These are phyloP conservation scores for Saururus chinensis DNA, from an alignment of 164 flowering plant genomes.

Conservation along the genomic window DNA sequence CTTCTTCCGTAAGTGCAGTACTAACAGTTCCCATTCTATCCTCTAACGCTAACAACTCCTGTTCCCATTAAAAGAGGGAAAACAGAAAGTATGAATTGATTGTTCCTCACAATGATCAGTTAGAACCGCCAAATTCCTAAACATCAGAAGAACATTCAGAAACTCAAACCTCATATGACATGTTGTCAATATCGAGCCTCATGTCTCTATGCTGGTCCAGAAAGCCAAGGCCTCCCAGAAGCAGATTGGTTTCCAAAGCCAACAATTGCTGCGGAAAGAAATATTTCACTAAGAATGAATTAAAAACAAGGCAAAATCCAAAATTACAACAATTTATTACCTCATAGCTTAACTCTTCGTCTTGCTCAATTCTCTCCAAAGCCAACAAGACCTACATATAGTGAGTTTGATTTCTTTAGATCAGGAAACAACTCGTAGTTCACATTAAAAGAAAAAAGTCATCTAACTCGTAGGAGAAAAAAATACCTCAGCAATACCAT, in stretches of 20 bases:
- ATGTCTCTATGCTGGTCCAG: constrained; percentile 90
- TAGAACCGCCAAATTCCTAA: background rate
- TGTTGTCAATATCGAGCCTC: constrained; percentile 95
- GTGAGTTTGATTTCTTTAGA: background rate
- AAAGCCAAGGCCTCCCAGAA: constrained; percentile 54
- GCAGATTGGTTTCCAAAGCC: constrained; percentile 61
- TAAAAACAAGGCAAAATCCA: background rate
- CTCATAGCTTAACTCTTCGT: constrained; percentile 78
- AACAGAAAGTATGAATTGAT: background rate
- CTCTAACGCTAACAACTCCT: constrained; percentile 89
- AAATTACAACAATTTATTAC: constrained; percentile 26
- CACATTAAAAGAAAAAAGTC: background rate
- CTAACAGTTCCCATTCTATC: constrained; percentile 94
- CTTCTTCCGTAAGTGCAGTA: constrained; percentile 81
- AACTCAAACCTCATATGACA: constrained; percentile 91
- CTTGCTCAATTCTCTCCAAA: constrained; percentile 82
- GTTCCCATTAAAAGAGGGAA: constrained; percentile 1
- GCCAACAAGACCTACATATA: constrained; percentile 62
- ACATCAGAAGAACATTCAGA: background rate
- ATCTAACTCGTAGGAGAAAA: background rate
- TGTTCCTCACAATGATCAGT: background rate
- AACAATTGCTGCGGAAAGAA: constrained; percentile 53
- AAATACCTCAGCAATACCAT: constrained; percentile 74
- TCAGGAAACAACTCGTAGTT: background rate
- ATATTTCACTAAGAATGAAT: background rate